Percentiles rank a stretch among this genome's conserved stretches.
Conservation (phyloP, 1,284 basidiomycete genomes). For the Rhodotorula sp. region DNA sequence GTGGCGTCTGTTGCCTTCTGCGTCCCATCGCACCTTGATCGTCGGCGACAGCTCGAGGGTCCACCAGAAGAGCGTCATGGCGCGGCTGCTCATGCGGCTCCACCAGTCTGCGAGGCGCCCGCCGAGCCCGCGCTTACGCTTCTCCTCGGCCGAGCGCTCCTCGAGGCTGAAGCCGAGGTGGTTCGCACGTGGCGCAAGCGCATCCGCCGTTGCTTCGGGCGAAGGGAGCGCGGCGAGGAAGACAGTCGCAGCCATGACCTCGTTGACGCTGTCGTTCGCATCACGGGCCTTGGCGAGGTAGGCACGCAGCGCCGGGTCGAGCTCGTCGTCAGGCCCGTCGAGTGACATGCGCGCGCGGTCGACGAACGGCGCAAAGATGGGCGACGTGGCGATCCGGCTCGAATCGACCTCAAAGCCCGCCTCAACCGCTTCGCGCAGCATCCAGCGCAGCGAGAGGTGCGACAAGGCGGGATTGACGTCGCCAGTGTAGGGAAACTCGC, state of each 20-base stretch:
- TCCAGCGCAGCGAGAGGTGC: conserved; percentile 29
- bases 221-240: conserved; percentile 12
- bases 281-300: neutral
- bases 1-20: conserved; percentile 7
- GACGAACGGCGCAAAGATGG: conserved; percentile 21
- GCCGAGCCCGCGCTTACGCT: neutral
- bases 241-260: conserved; percentile 12
- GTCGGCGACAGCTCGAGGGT: conserved; percentile 25
- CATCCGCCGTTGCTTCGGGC: neutral
- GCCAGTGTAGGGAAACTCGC: conserved; percentile 20
- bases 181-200: conserved; percentile 24
- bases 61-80: conserved; percentile 20
- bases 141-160: neutral
- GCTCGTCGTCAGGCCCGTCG: neutral
- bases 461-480: conserved; percentile 11
- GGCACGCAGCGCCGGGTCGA: neutral
- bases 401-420: conserved; percentile 21
- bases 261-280: neutral
- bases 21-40: conserved; percentile 22
- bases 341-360: neutral
- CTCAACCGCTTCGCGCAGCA: conserved; percentile 30
- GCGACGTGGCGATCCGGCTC: neutral
- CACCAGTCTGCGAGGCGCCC: conserved; percentile 1
- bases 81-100: conserved; percentile 2
- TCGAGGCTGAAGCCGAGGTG: conserved; percentile 16